Evolutionary conservation across 2,329 filamentous ascomycete genomes (phyloP), one percentile per base, ranked within the genome.

Genomic region (Pseudocercospora pini-densiflorae): DNA sequence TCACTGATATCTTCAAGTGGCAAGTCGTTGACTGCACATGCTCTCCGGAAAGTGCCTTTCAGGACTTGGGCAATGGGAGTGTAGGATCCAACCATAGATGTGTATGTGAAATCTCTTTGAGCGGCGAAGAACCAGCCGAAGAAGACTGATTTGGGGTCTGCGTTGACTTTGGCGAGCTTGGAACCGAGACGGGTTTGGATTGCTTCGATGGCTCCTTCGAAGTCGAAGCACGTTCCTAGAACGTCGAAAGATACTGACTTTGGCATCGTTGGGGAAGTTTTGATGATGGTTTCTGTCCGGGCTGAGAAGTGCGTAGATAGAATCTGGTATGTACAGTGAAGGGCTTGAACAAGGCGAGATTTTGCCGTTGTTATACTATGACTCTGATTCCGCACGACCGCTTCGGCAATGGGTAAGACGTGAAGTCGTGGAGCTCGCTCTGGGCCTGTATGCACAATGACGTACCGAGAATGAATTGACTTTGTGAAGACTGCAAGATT

Each of bases 111-210:
- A 60, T 76, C 74, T 10, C 74, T 64, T 57, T 76, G 74, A 16
- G 74, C 74, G 29, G 74, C 73, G 65, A 71, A 75, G 66, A 76
- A 76, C 74, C 74, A 76, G 63, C 61, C 59, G 69, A 74, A 75
- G 70, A 72, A 74, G 64, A 76, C 69, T 19, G 70, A 65, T 65
- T 71, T 75, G 51, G 74, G 29, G 58, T 69, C 66, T 33, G 72
- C 63, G 45, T 62, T 59, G 49, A 62, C 51, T 10, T 63, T 36
- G n/a, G 59, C 23, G 29, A 74, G 68, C 47, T 69, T 66, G 36
- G 64, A 31, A 24, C 67, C 70, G 9, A 76, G 67, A 45, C 71
- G 72, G 10, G 62, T 16, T 21, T 63, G 14, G 62, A 76, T 75
- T 27, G 57, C 43, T 21, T 63, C 31, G 36, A 75, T 73, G 64